A percentile compares a stretch with the other conserved stretches of the same genome.
Evolutionary conservation across 257 asterid genomes (phyloP).

Genomic region (Ajuga chamaepitys): DNA sequence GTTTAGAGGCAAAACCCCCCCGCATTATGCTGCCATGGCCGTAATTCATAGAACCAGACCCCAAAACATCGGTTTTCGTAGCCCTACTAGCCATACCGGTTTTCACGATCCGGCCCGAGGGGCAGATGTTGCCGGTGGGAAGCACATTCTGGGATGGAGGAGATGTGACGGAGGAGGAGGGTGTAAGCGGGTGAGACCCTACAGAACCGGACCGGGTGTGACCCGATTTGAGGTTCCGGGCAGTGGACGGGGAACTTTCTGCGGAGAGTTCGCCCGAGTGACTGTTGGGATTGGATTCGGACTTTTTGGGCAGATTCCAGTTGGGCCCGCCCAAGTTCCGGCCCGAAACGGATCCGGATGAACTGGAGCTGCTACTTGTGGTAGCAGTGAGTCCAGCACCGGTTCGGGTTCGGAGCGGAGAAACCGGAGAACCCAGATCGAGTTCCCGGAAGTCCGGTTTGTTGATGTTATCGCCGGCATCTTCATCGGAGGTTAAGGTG

Average conservation of each 20-base stretch:
- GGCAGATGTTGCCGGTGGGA: slow-evolving; percentile 68
- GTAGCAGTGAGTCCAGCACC: slow-evolving; percentile 23
- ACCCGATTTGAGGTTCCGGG: slow-evolving; percentile 19
- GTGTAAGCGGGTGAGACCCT: slow-evolving; percentile 24
- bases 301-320: slow-evolving; percentile 22
- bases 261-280: slow-evolving; percentile 55
- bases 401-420: slow-evolving; percentile 42
- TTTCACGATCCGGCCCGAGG: slow-evolving; percentile 49
- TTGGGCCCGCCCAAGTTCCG: slow-evolving; percentile 18
- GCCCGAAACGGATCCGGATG: slow-evolving; percentile 65
- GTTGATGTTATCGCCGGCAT: slow-evolving; percentile 20
- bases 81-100: slow-evolving; percentile 47
- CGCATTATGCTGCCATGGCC: slow-evolving; percentile 75
- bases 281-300: slow-evolving; percentile 36
- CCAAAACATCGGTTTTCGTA: slow-evolving; percentile 39
- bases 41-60: slow-evolving; percentile 51
- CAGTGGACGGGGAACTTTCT: slow-evolving; percentile 40
- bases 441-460: slow-evolving; percentile 54
- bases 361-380: slow-evolving; percentile 58
- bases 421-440: slow-evolving; percentile 56
- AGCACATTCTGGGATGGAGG: slow-evolving; percentile 35
- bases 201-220: slow-evolving; percentile 33
- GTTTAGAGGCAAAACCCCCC: slow-evolving; percentile 28
- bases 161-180: slow-evolving; percentile 37
- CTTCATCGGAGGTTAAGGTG: slow-evolving; percentile 16